Conservation (phyloP, 176 grass and related monocot species). For the Carex pumila region DNA sequence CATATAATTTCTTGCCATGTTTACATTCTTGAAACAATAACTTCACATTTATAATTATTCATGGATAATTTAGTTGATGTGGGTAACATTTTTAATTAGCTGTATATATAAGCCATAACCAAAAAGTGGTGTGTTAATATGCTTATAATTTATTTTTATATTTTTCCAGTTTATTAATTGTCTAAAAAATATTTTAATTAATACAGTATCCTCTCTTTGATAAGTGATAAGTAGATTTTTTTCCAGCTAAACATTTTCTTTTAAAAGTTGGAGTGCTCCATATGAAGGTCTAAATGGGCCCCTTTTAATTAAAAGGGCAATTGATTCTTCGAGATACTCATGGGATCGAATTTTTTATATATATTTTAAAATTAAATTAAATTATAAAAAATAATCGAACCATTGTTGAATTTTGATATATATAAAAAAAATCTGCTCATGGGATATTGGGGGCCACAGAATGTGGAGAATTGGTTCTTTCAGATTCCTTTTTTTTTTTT, state of each 20-base stretch:
- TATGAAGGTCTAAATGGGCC: background rate
- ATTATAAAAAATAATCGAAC: no score
- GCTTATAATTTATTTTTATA: background rate
- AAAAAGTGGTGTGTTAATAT: background rate
- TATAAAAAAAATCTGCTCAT: no score
- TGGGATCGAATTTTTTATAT: no score
- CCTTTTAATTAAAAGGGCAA: background rate
- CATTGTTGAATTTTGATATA: no score
- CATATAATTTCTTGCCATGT: no score
- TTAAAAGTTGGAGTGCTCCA: no score
- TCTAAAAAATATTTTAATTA: no score
- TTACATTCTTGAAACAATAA: background rate
- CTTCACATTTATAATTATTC: background rate
- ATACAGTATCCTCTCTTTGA: background rate
- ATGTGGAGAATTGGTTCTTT: conserved; percentile 54
- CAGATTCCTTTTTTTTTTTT: no score
- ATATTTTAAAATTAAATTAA: no score
- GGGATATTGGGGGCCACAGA: background rate
- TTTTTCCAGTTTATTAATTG: background rate
- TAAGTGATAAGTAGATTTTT: background rate
- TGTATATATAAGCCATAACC: background rate
- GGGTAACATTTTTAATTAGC: background rate
- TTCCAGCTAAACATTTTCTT: background rate
- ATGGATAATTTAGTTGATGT: background rate
- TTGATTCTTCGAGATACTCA: conserved; percentile 39